Conservation (phyloP, 1,284 basidiomycete genomes). For the Pisolithus thermaeus region DNA sequence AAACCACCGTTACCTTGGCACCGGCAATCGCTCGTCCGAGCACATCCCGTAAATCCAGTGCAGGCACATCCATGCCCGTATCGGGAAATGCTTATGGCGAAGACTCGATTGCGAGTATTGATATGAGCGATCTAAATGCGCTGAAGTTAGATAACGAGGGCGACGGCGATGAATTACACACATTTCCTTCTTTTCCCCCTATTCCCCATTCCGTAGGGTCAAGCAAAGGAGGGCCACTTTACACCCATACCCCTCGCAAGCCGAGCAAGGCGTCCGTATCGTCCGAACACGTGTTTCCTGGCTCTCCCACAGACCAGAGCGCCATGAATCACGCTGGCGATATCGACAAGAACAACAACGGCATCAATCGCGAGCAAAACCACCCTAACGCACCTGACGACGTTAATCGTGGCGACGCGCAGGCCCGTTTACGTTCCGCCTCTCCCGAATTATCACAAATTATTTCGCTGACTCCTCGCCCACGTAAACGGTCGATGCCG, state of each 20-base stretch:
- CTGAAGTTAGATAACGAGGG: conserved; percentile 26
- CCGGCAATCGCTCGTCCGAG: conserved; percentile 16
- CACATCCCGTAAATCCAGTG: conserved; percentile 9
- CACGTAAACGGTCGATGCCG: conserved; percentile 18
- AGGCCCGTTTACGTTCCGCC: conserved; percentile 12
- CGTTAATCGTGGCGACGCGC: conserved; percentile 1
- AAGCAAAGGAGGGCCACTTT: conserved; percentile 5
- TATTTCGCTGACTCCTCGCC: conserved; percentile 25
- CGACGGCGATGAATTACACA: conserved; percentile 17
- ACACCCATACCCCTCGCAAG: conserved; percentile 21
- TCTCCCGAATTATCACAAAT: conserved; percentile 30
- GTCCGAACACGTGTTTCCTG: conserved; percentile 10
- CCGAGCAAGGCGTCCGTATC: conserved; percentile 14
- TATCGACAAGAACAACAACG: background rate
- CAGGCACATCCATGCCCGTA: background rate
- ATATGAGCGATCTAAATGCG: conserved; percentile 28
- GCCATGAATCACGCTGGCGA: background rate
- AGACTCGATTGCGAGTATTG: conserved; percentile 24
- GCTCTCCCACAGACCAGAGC: background rate
- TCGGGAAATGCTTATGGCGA: conserved; percentile 9
- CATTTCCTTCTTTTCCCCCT: conserved; percentile 20
- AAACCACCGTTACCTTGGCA: conserved; percentile 3
- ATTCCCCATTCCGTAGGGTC: conserved; percentile 12
- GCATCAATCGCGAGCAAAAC: background rate
- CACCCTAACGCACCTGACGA: background rate